Conservation (phyloP, 345 rosid genomes). For the Eucalyptus erythrocorys region DNA sequence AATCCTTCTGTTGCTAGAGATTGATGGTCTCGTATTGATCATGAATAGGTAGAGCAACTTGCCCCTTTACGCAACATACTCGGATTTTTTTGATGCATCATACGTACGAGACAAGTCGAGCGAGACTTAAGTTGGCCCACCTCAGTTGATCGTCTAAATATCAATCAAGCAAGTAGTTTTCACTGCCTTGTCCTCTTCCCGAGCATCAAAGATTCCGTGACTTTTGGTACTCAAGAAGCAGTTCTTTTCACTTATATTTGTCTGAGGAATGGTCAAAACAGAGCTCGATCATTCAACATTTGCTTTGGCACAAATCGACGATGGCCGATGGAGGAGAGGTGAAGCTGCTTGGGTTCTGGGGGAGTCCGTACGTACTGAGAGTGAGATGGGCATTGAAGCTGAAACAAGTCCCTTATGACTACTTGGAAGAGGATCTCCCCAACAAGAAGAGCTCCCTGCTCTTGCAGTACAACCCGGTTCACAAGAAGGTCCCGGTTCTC, state of each 20-base stretch:
- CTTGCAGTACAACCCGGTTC: constrained; percentile 10
- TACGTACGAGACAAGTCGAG: not conserved
- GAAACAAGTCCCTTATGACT: constrained; percentile 4
- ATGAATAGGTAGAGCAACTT: not conserved
- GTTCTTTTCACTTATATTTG: not conserved
- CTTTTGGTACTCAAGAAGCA: not conserved
- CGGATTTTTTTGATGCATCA: not conserved
- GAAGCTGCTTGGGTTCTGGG: constrained; percentile 11
- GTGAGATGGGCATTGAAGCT: constrained; percentile 16
- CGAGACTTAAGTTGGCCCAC: not conserved
- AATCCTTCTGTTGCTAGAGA: not conserved
- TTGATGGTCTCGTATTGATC: not conserved
- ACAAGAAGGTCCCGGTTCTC: constrained; percentile 14
- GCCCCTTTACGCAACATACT: not conserved
- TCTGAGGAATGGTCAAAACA: not conserved
- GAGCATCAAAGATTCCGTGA: not conserved
- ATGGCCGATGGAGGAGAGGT: constrained; percentile 1
- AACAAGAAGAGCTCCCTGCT: constrained; percentile 13
- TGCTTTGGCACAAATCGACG: not conserved
- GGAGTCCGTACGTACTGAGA: constrained; percentile 5
- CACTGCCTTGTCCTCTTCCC: not conserved
- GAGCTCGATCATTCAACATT: not conserved
- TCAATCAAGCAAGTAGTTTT: not conserved
- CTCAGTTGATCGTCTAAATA: not conserved
- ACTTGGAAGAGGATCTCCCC: constrained; percentile 11